Evolutionary conservation across 1,284 basidiomycete species (phyloP).

Genomic region (Fistulinella cinereoalba): DNA sequence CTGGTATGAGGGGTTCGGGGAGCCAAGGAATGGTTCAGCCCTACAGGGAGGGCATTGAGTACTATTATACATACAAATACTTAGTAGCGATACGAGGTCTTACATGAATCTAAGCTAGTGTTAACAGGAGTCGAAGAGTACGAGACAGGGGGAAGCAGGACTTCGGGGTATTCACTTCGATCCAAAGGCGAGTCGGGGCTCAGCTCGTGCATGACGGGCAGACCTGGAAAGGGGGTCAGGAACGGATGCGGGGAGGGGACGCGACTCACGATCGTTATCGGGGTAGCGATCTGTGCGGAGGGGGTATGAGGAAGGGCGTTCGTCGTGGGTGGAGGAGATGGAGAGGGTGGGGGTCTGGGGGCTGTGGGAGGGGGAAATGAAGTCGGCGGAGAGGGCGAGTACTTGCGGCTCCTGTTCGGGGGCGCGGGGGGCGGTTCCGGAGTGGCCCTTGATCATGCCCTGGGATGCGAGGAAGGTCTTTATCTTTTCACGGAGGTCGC

Average conservation of each 20-base stretch:
- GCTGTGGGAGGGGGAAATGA: slow-evolving; percentile 47
- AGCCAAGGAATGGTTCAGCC: slow-evolving; percentile 31
- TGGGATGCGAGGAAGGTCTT: slow-evolving; percentile 73
- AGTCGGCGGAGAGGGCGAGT: slow-evolving; percentile 51
- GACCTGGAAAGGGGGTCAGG: slow-evolving; percentile 19
- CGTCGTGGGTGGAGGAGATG: slow-evolving; percentile 43
- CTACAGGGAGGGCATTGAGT: slow-evolving; percentile 64
- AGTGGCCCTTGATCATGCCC: slow-evolving; percentile 83
- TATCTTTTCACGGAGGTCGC: slow-evolving; percentile 68
- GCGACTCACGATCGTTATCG: slow-evolving; percentile 33
- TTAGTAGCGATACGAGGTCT: slow-evolving; percentile 69
- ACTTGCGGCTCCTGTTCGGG: slow-evolving; percentile 53
- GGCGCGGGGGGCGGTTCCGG: slow-evolving; percentile 58
- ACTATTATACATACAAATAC: slow-evolving; percentile 55
- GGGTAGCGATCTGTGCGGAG: slow-evolving; percentile 40
- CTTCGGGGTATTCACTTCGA: slow-evolving; percentile 38
- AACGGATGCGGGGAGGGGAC: background rate
- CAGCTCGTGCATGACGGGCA: slow-evolving; percentile 38
- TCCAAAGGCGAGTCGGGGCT: slow-evolving; percentile 38
- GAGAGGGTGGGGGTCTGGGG: slow-evolving; percentile 54
- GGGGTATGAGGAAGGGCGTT: slow-evolving; percentile 41
- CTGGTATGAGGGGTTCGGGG: slow-evolving; percentile 32
- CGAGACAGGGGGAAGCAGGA: slow-evolving; percentile 38
- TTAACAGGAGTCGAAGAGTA: slow-evolving; percentile 35
- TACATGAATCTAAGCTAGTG: slow-evolving; percentile 58